phyloP scores from a whole-genome alignment of 345 rosid genomes.

The Gossypium sturtianum region DNA sequence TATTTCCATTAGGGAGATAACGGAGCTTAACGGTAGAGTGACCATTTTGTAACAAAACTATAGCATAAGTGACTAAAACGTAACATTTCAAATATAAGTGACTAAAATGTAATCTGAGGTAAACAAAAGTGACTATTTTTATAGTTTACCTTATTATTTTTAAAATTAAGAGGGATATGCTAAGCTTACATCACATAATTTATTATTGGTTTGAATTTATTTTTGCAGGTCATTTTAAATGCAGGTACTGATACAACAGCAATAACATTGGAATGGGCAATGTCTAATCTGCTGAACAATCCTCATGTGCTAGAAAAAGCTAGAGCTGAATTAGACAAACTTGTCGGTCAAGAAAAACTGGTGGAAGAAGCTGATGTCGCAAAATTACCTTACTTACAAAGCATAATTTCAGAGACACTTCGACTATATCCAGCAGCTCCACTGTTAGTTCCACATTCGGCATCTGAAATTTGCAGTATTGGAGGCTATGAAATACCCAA shows the following conservation, averaged over 20 bases:
- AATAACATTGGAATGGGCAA: slow-evolving; percentile 52
- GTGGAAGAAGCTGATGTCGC: slow-evolving; percentile 26
- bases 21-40: too few relatives aligned
- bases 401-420: slow-evolving; percentile 35
- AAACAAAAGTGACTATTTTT: too few relatives aligned
- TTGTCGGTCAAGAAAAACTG: slow-evolving; percentile 5
- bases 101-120: too few relatives aligned
- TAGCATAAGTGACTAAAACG: too few relatives aligned
- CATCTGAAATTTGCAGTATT: slow-evolving; percentile 34
- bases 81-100: too few relatives aligned
- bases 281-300: slow-evolving; percentile 41
- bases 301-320: slow-evolving; percentile 22
- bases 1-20: too few relatives aligned
- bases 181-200: too few relatives aligned
- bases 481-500: slow-evolving; percentile 38
- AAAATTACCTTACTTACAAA: slow-evolving; percentile 25
- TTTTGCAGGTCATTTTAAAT: slow-evolving; percentile 22
- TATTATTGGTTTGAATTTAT: not conserved
- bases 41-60: too few relatives aligned
- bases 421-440: slow-evolving; percentile 38
- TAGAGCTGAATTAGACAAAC: slow-evolving; percentile 18
- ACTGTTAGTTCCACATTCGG: slow-evolving; percentile 33
- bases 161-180: too few relatives aligned
- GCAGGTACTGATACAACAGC: slow-evolving; percentile 51
- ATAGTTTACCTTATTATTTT: too few relatives aligned